Evolutionary conservation across 2,329 filamentous ascomycete species (phyloP).

Genomic region (Fusarium armeniacum): DNA sequence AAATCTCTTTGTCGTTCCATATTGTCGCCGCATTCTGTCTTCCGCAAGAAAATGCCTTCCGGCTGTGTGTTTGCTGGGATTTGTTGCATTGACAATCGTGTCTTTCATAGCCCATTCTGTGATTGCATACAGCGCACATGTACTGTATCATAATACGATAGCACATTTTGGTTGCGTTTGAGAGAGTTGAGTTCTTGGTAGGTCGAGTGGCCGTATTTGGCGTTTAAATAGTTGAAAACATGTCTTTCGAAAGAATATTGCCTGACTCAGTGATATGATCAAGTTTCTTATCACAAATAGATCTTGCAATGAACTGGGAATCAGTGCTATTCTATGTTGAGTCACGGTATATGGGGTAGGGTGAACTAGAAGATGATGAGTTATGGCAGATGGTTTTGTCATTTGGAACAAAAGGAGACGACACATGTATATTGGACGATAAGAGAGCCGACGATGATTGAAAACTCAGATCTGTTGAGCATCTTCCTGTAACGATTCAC

Average conservation of each 20-base stretch:
- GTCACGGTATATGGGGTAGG: background rate
- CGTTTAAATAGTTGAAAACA: background rate
- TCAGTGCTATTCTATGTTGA: background rate
- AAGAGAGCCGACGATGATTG: no score
- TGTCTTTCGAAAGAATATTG: no score
- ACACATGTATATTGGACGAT: no score
- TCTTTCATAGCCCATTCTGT: constrained; percentile 2
- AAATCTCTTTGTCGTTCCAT: constrained; percentile 1
- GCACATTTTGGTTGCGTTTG: background rate
- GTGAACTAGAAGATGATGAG: no score
- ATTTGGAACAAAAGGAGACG: no score
- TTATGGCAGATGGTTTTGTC: no score
- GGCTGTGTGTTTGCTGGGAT: background rate
- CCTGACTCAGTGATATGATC: no score
- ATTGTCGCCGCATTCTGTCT: background rate
- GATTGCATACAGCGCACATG: constrained; percentile 4
- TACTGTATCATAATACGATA: constrained; percentile 14
- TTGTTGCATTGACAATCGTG: background rate
- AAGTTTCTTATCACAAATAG: no score
- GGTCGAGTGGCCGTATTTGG: background rate
- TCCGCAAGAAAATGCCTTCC: background rate
- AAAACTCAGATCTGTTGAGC: no score
- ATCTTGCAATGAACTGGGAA: no score
- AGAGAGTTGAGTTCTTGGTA: background rate
- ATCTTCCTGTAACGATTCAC: no score